Evolutionary conservation across 345 rosid genomes (phyloP).

Genomic region (Hypericum androsaemum): DNA sequence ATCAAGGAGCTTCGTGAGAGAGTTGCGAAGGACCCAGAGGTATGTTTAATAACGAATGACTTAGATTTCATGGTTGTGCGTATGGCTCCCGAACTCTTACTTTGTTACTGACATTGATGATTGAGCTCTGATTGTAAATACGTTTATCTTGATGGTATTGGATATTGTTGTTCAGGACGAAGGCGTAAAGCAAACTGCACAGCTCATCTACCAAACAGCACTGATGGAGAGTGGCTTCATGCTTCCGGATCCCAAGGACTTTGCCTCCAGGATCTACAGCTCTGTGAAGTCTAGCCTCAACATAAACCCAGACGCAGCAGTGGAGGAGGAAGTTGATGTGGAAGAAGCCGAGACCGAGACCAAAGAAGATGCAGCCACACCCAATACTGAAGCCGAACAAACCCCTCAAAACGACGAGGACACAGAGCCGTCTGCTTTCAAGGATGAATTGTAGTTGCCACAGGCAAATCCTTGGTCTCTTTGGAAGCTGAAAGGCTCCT

Average conservation of each 20-base stretch:
- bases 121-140: background rate
- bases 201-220: conserved; percentile 86
- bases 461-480: no score
- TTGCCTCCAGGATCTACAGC: conserved; percentile 72
- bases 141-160: no score
- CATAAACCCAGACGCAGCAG: conserved; percentile 65
- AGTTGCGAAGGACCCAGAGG: conserved; percentile 75
- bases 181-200: conserved; percentile 65
- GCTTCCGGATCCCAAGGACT: conserved; percentile 70
- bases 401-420: conserved; percentile 14
- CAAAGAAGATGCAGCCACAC: conserved; percentile 25
- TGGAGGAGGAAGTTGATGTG: conserved; percentile 66
- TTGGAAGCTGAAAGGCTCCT: no score
- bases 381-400: conserved; percentile 20
- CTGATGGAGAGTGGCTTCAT: conserved; percentile 92
- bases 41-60: conserved; percentile 11
- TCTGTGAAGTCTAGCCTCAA: conserved; percentile 63
- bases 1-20: conserved; percentile 88
- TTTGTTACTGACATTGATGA: no score
- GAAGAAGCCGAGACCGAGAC: conserved; percentile 41
- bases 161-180: conserved; percentile 40
- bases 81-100: no score
- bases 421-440: conserved; percentile 21
- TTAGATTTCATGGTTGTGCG: no score
- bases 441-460: conserved; percentile 39